phyloP scores from a whole-genome alignment of 805 yeast species.

The Metahyphopichia silvanorum region DNA sequence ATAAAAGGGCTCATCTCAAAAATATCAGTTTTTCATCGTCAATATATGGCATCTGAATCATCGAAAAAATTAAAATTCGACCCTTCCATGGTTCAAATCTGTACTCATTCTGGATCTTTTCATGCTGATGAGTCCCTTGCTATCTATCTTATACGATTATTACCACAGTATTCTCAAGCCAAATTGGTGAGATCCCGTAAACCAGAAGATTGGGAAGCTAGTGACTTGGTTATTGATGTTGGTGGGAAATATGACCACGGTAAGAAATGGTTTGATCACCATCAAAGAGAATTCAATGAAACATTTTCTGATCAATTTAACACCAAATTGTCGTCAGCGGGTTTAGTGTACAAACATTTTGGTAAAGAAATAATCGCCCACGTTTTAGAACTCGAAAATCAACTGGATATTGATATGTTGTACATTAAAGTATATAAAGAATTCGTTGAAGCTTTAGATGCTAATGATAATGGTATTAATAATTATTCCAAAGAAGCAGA shows the following conservation, averaged over 20 bases:
- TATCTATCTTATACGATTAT: constrained; percentile 72
- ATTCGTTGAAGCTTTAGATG: constrained; percentile 89
- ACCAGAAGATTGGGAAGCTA: constrained; percentile 73
- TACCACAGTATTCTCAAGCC: constrained; percentile 68
- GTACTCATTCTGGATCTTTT: constrained; percentile 91
- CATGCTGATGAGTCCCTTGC: constrained; percentile 98
- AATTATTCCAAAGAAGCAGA: constrained; percentile 56
- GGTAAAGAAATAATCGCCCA: constrained; percentile 68
- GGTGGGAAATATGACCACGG: constrained; percentile 90
- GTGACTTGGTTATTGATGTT: constrained; percentile 94
- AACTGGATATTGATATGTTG: constrained; percentile 54
- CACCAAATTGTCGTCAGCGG: constrained; percentile 92
- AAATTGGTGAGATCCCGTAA: constrained; percentile 79
- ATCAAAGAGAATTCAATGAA: constrained; percentile 86
- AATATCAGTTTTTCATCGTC: too few relatives aligned
- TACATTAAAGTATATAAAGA: constrained; percentile 79
- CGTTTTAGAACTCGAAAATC: constrained; percentile 32
- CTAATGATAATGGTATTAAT: constrained; percentile 90
- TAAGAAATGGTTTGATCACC: constrained; percentile 87
- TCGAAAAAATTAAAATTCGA: too few relatives aligned
- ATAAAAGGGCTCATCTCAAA: too few relatives aligned
- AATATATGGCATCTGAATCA: too few relatives aligned
- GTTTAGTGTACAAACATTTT: constrained; percentile 83
- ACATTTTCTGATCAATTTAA: constrained; percentile 59
- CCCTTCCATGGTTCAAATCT: too few relatives aligned